Conservation (phyloP, 306 rosid genomes). For the Prunus mongolica region DNA sequence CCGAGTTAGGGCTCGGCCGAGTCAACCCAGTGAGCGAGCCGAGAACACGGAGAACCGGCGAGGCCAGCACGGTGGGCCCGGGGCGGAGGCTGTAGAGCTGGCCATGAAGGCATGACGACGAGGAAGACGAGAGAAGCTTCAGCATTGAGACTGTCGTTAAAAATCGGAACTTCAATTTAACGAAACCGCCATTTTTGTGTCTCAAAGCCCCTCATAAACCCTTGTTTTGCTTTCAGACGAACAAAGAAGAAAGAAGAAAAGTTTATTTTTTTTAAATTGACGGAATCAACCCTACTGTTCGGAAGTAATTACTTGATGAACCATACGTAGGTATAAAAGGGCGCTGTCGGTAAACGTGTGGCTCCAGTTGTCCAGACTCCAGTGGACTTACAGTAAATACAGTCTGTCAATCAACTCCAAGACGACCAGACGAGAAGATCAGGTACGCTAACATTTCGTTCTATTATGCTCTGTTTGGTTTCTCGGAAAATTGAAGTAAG, state of each 20-base stretch:
- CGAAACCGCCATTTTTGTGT: conserved; percentile 1
- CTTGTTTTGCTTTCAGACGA: not conserved
- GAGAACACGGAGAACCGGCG: conserved; percentile 41
- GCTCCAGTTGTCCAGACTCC: not conserved
- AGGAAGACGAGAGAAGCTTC: conserved; percentile 47
- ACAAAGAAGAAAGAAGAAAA: not conserved
- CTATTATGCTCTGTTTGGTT: not conserved
- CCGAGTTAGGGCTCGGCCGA: conserved; percentile 23
- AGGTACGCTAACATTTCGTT: not conserved
- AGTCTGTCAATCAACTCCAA: not conserved
- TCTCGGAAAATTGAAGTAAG: not conserved
- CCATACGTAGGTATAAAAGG: not conserved
- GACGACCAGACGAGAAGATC: not conserved
- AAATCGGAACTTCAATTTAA: not conserved
- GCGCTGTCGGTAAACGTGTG: not conserved
- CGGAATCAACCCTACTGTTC: not conserved
- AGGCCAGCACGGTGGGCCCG: conserved; percentile 17
- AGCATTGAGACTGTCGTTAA: conserved; percentile 25
- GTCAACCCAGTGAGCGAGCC: conserved; percentile 32
- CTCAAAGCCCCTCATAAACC: conserved; percentile 7
- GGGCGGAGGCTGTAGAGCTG: conserved; percentile 45
- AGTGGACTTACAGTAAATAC: not conserved
- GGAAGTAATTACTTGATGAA: not conserved
- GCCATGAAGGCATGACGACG: conserved; percentile 28
- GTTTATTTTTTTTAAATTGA: not conserved